Evolutionary conservation across 805 yeast genomes (phyloP).

Genomic region (Candida peoriensis): DNA sequence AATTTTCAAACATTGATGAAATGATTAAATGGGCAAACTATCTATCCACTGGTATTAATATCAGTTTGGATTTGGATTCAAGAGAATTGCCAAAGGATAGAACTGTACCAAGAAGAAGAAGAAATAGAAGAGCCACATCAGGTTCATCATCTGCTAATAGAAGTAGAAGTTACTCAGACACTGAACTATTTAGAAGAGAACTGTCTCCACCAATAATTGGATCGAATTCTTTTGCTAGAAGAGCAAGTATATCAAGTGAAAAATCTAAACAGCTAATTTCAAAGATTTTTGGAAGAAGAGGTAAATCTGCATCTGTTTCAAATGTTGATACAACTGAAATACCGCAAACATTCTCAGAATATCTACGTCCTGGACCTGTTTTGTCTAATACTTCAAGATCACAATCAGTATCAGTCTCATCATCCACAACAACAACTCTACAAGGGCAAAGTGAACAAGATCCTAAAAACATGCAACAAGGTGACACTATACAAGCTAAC

Average conservation of each 20-base stretch:
- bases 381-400: too few relatives aligned
- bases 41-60: slow-evolving; percentile 69
- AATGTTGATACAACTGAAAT: neutral
- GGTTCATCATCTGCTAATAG: slow-evolving; percentile 10
- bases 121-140: slow-evolving; percentile 5
- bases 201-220: slow-evolving; percentile 16
- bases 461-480: slow-evolving; percentile 24
- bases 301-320: neutral
- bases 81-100: slow-evolving; percentile 73
- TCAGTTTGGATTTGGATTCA: slow-evolving; percentile 68
- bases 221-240: slow-evolving; percentile 7
- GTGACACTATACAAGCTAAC: too few relatives aligned
- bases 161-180: slow-evolving; percentile 23
- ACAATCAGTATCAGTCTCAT: too few relatives aligned
- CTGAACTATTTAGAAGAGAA: slow-evolving; percentile 23
- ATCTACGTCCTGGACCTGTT: too few relatives aligned
- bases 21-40: slow-evolving; percentile 78
- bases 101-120: slow-evolving; percentile 72
- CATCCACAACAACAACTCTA: too few relatives aligned
- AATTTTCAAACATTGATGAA: slow-evolving; percentile 55
- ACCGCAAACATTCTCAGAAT: too few relatives aligned
- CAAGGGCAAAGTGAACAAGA: too few relatives aligned
- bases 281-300: slow-evolving; percentile 13
- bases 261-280: slow-evolving; percentile 3
- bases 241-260: slow-evolving; percentile 17